These are phyloP conservation scores for Vitis hybrid DNA, from an alignment of 177 flowering plant species.

Conservation along the genomic window DNA sequence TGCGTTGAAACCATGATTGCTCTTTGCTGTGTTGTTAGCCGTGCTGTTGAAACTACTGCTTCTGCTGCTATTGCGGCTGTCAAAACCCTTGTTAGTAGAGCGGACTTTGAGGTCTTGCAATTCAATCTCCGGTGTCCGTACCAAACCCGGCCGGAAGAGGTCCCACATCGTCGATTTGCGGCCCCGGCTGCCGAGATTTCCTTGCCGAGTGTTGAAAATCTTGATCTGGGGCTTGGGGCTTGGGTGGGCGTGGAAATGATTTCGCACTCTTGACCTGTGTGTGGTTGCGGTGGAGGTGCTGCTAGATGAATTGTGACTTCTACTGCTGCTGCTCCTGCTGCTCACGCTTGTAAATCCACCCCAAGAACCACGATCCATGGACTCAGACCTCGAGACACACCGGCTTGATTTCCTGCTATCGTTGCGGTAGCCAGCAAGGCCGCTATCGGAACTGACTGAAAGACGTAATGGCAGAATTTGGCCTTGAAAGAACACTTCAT, in stretches of 20 bases:
- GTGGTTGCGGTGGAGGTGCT: constrained; percentile 9
- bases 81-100: not conserved
- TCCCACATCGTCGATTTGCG: constrained; percentile 53
- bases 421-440: constrained; percentile 9
- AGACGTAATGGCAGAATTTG: constrained; percentile 69
- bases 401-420: constrained; percentile 11
- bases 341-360: constrained; percentile 21
- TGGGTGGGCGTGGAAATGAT: constrained; percentile 53
- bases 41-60: constrained; percentile 21
- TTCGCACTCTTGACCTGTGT: constrained; percentile 21
- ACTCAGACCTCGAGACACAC: constrained; percentile 48
- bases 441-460: constrained; percentile 47
- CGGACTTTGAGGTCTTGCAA: constrained; percentile 43
- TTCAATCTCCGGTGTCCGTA: constrained; percentile 61
- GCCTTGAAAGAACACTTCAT: constrained; percentile 73
- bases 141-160: constrained; percentile 52
- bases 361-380: constrained; percentile 39
- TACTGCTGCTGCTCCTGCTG: constrained; percentile 41
- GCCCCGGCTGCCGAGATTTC: not conserved
- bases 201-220: constrained; percentile 13
- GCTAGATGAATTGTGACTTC: constrained; percentile 23
- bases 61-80: constrained; percentile 8
- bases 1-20: constrained; percentile 4
- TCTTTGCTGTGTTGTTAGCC: not conserved
- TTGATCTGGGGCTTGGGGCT: constrained; percentile 67